A percentile compares a stretch with the other conserved stretches of the same genome.
These are phyloP conservation scores for Coprinopsis sp. DNA, from an alignment of 768 basidiomycete genomes.

Conservation along the genomic window DNA sequence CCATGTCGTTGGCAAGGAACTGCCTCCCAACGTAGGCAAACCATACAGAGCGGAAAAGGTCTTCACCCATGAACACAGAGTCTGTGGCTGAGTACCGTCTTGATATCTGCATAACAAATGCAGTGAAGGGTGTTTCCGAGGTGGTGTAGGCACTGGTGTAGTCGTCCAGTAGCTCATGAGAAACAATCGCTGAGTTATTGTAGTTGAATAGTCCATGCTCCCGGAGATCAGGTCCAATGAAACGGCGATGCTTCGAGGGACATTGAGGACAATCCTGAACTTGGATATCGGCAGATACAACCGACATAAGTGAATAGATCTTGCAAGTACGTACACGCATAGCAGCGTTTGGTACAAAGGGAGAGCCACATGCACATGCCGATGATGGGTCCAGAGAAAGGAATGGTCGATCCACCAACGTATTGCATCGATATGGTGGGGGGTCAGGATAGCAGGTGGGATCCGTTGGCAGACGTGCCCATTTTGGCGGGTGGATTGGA, in stretches of 20 bases:
- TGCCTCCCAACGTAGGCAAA: slow-evolving; percentile 26
- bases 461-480: no score
- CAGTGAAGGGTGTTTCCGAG: slow-evolving; percentile 32
- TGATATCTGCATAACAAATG: slow-evolving; percentile 20
- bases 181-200: slow-evolving; percentile 26
- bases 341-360: not conserved
- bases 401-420: no score
- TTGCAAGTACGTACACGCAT: slow-evolving; percentile 3
- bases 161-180: slow-evolving; percentile 30
- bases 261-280: slow-evolving; percentile 15
- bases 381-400: no score
- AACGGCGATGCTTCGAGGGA: slow-evolving; percentile 7
- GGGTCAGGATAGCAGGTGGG: no score
- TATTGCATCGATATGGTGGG: no score
- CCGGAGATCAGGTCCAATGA: slow-evolving; percentile 27
- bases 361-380: no score
- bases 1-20: slow-evolving; percentile 19
- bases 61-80: slow-evolving; percentile 20
- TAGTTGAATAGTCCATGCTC: slow-evolving; percentile 29
- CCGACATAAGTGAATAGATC: slow-evolving; percentile 10
- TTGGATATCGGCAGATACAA: slow-evolving; percentile 8
- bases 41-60: slow-evolving; percentile 29
- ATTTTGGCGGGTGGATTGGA: no score
- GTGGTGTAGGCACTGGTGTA: slow-evolving; percentile 27
- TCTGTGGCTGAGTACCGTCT: slow-evolving; percentile 17